These are phyloP conservation scores for Nakazawaea siamensis DNA, from an alignment of 805 yeast species.

Conservation along the genomic window DNA sequence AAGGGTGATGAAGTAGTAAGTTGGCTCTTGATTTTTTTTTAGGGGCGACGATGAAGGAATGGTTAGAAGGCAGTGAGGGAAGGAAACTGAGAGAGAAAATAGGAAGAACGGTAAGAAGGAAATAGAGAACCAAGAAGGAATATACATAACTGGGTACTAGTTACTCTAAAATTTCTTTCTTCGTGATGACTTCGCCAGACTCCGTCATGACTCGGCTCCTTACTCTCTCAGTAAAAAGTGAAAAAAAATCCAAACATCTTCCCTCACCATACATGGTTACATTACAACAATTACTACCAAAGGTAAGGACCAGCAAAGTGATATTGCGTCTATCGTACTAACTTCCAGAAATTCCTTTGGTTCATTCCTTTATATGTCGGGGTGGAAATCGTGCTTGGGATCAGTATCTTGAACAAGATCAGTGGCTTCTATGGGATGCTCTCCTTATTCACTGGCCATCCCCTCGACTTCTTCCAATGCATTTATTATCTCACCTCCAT, in stretches of 20 bases:
- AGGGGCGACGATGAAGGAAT: no score
- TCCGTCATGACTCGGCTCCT: no score
- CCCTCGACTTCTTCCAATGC: slow-evolving; percentile 78
- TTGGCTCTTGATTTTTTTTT: no score
- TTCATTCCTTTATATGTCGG: slow-evolving; percentile 77
- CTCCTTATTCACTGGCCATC: slow-evolving; percentile 85
- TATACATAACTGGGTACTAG: no score
- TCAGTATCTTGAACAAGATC: slow-evolving; percentile 78
- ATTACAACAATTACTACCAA: slow-evolving; percentile 7
- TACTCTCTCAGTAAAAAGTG: no score
- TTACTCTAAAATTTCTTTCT: no score
- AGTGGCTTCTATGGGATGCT: slow-evolving; percentile 83
- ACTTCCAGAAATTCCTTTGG: slow-evolving; percentile 50
- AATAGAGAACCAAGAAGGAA: no score
- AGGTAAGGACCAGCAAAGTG: slow-evolving; percentile 1
- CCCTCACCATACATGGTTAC: background rate
- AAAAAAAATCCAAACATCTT: background rate
- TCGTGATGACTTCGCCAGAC: no score
- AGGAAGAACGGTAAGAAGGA: no score
- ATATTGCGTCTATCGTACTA: background rate
- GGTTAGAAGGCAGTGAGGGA: no score
- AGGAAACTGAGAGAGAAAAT: no score
- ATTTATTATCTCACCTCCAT: slow-evolving; percentile 61
- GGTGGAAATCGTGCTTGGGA: slow-evolving; percentile 70
- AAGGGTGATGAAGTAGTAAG: no score